Base-by-base conservation (phyloP, 2,329 filamentous ascomycete genomes). In the Colletotrichum sp. region DNA sequence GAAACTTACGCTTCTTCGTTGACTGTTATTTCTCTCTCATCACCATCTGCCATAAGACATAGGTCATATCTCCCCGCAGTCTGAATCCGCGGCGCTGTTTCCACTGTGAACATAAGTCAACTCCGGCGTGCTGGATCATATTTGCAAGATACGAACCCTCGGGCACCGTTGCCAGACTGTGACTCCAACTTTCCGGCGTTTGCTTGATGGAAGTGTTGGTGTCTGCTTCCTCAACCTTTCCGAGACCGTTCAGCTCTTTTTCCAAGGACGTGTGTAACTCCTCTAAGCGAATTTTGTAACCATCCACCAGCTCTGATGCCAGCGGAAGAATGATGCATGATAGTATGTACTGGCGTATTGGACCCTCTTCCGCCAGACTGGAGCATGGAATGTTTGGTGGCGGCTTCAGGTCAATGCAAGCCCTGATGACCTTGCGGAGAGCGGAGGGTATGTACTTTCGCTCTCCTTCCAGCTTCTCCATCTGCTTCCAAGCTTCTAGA, bases 181-280 rank as follows among this genome's bases (percentile, higher is more conserved):
- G 39, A 6, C 39, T 0, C 0, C 18, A 44, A 6, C 39, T 10
- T 0, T 44, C 39, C 0, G 5, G 9, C 39, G 39, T 0, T 1
- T 44, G 16, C 39, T 44, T 44, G 0, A 44, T 0, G 0, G 18
- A 1, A 0, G 16, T n/a, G 2, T 44, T n/a, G 18, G 0, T n/a
- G 39, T 0, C n/a, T 44, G 8, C 8, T 10, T 44, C 39, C 39
- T 44, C 52, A 9, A 16, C 6, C 0, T 32, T 26, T 0, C 3
- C 57, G n/a, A 63, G 0, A 6, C 18, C 10, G 5, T 6, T 24
- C 10, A 63, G 15, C 13, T 63, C 60, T 0, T 21, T 63, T 2
- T 32, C 60, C 32, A 63, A 4, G 0, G 10, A 9, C 8, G 8
- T 32, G 12, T 16, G 30, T 1, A 36, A 32, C 10, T 63, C 60